These are phyloP conservation scores for Prunus armeniaca DNA, from an alignment of 306 rosid species.

Conservation along the genomic window DNA sequence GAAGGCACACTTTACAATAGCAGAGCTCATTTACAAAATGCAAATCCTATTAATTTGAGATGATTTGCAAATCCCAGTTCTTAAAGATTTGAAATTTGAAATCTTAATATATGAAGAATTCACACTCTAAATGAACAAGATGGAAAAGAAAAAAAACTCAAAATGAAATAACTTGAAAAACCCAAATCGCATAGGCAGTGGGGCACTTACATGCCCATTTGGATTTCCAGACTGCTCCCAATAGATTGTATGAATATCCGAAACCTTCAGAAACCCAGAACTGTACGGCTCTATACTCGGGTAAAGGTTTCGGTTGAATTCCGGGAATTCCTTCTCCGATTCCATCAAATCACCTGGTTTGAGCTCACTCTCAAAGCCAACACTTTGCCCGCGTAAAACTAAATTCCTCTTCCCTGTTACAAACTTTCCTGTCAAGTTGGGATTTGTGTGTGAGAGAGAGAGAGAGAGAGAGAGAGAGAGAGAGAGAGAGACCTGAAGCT, in stretches of 20 bases:
- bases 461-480: constrained; percentile 7
- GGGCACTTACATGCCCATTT: constrained; percentile 68
- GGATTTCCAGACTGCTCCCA: constrained; percentile 98
- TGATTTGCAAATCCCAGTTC: not conserved
- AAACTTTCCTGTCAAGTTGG: constrained; percentile 17
- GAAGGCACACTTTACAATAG: not conserved
- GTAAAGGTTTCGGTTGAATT: constrained; percentile 48
- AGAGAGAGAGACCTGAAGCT: constrained; percentile 30
- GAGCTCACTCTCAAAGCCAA: constrained; percentile 37
- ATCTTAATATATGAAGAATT: not conserved
- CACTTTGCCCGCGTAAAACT: constrained; percentile 32
- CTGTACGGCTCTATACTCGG: constrained; percentile 62
- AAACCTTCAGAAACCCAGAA: constrained; percentile 71
- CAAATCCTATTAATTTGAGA: not conserved
- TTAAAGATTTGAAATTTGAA: not conserved
- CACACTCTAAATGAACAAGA: not conserved
- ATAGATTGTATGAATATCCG: constrained; percentile 70
- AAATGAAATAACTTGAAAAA: too few species aligned
- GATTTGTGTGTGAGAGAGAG: not conserved
- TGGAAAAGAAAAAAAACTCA: not conserved
- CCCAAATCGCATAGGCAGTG: not conserved
- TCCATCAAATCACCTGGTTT: constrained; percentile 48
- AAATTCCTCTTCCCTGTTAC: constrained; percentile 35
- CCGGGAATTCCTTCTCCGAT: constrained; percentile 39
- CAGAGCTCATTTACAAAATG: not conserved